phyloP scores from a whole-genome alignment of 2,329 filamentous ascomycete genomes.

The Colletotrichum caudatum region DNA sequence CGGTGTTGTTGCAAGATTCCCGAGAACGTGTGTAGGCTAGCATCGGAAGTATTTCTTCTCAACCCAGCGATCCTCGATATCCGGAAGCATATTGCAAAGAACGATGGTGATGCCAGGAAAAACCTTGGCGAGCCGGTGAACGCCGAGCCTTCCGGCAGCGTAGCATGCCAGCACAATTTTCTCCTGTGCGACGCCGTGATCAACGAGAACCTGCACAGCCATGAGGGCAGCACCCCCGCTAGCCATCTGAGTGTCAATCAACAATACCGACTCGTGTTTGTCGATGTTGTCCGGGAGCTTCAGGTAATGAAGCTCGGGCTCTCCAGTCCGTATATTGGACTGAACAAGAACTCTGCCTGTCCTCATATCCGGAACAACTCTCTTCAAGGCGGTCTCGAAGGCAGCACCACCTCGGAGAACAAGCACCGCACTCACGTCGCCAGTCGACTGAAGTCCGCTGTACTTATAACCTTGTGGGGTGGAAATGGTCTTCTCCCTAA shows the following conservation, averaged over 20 bases:
- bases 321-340: constrained; percentile 84
- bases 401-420: constrained; percentile 90
- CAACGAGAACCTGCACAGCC: constrained; percentile 95
- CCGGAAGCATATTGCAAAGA: constrained; percentile 82
- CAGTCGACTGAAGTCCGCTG: constrained; percentile 75
- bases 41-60: constrained; percentile 93
- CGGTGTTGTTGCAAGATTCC: not conserved
- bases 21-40: constrained; percentile 52
- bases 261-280: constrained; percentile 81
- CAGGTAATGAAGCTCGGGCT: constrained; percentile 92
- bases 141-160: constrained; percentile 83
- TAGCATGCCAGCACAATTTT: constrained; percentile 95
- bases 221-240: constrained; percentile 88
- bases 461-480: constrained; percentile 81
- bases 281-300: constrained; percentile 81
- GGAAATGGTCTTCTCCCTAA: constrained; percentile 70
- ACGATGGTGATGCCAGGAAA: constrained; percentile 91
- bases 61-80: constrained; percentile 89
- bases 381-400: constrained; percentile 87
- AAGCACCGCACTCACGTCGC: constrained; percentile 86
- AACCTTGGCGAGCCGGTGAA: constrained; percentile 87
- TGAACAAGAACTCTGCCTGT: constrained; percentile 93
- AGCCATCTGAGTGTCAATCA: constrained; percentile 95
- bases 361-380: constrained; percentile 92
- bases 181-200: constrained; percentile 88